These are phyloP conservation scores for Lepidium aucheri DNA, from an alignment of 345 rosid species.

Conservation along the genomic window DNA sequence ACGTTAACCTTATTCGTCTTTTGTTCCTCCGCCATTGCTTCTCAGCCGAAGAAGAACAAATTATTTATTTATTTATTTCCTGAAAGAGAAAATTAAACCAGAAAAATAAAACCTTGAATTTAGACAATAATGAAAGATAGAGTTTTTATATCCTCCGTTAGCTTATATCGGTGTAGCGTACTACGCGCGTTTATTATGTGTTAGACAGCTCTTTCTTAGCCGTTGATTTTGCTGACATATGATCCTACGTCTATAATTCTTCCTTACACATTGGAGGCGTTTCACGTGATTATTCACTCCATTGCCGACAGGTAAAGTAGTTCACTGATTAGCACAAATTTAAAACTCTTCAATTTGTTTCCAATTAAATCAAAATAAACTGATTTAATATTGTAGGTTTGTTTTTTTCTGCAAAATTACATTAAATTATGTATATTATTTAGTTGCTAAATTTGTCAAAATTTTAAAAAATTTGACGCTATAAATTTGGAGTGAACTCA, in stretches of 20 bases:
- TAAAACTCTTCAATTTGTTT: neutral
- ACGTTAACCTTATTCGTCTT: slow-evolving; percentile 25
- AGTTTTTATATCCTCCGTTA: slow-evolving; percentile 20
- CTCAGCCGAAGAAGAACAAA: neutral
- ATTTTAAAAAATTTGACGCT: neutral
- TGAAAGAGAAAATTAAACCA: neutral
- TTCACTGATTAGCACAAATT: neutral
- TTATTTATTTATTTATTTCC: neutral
- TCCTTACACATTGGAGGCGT: slow-evolving; percentile 11
- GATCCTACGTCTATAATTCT: slow-evolving; percentile 32
- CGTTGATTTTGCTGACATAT: slow-evolving; percentile 20
- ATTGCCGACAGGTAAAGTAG: slow-evolving; percentile 48
- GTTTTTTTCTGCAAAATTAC: too few relatives aligned
- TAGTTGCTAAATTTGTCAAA: neutral
- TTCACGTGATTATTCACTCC: slow-evolving; percentile 22
- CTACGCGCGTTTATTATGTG: slow-evolving; percentile 24
- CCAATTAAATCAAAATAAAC: neutral
- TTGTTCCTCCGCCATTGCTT: slow-evolving; percentile 56
- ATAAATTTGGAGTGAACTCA: neutral
- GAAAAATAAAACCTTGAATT: neutral
- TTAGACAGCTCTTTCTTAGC: neutral
- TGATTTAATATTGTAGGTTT: too few relatives aligned
- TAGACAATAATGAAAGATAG: neutral
- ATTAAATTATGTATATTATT: neutral
- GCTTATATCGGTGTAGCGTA: slow-evolving; percentile 14